Conservation (phyloP, 2,329 filamentous ascomycete genomes). For the Trichophyton schoenleinii region DNA sequence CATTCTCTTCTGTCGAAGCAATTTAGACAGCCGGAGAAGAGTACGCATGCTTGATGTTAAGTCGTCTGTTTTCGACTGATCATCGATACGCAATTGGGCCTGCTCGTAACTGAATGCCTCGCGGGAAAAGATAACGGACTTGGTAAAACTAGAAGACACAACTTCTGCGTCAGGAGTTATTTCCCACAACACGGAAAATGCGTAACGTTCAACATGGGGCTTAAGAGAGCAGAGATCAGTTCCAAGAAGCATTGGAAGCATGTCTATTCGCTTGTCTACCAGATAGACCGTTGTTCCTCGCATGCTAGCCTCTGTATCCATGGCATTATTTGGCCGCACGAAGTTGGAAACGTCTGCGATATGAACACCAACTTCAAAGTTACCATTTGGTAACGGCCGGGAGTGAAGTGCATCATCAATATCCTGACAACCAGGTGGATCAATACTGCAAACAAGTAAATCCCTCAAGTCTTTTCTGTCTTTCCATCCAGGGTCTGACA, state of each 20-base stretch:
- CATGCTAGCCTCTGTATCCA: constrained; percentile 90
- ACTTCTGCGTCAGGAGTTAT: constrained; percentile 74
- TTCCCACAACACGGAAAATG: constrained; percentile 82
- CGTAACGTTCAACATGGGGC: constrained; percentile 89
- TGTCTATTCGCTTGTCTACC: constrained; percentile 98
- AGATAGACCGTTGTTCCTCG: constrained; percentile 94
- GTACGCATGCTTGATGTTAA: constrained; percentile 81
- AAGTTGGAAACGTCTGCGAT: constrained; percentile 99
- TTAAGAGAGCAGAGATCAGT: constrained; percentile 95
- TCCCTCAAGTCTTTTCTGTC: constrained; percentile 72
- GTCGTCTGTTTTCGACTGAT: constrained; percentile 73
- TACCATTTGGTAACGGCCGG: constrained; percentile 71
- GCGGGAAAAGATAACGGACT: constrained; percentile 91
- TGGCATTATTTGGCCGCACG: constrained; percentile 90
- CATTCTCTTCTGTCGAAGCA: constrained; percentile 88
- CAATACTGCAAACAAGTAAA: constrained; percentile 90
- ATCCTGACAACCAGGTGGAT: constrained; percentile 90
- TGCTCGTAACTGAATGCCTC: constrained; percentile 98
- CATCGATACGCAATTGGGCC: constrained; percentile 87
- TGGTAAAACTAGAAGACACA: constrained; percentile 76
- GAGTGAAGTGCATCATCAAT: constrained; percentile 97
- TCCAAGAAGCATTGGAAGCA: constrained; percentile 91
- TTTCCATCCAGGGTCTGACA: constrained; percentile 73
- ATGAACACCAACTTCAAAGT: constrained; percentile 91
- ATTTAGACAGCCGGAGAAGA: constrained; percentile 78